phyloP scores from a whole-genome alignment of 352 stramenopile genomes.

The Globisporangium solare region DNA sequence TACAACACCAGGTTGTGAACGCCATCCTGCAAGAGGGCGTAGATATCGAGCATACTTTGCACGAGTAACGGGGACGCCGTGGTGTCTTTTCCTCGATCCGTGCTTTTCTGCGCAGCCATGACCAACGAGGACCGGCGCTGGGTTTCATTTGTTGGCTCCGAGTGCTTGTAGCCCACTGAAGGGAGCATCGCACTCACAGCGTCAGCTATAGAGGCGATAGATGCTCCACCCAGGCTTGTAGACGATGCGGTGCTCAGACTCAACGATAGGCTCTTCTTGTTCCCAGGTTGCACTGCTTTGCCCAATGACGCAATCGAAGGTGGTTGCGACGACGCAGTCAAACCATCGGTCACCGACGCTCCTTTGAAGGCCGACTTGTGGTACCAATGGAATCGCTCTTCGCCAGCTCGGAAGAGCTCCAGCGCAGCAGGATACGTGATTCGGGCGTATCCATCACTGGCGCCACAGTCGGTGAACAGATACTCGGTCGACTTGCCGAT shows the following conservation, averaged over 20 bases:
- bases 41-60: slow-evolving; percentile 51
- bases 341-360: slow-evolving; percentile 1
- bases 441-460: slow-evolving; percentile 33
- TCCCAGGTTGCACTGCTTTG: not conserved
- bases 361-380: slow-evolving; percentile 29
- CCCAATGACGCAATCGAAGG: slow-evolving; percentile 1
- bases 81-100: slow-evolving; percentile 25
- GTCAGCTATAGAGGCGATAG: not conserved
- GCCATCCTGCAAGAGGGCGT: slow-evolving; percentile 42
- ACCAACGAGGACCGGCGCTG: slow-evolving; percentile 20
- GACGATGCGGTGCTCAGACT: not conserved
- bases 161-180: slow-evolving; percentile 1
- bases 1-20: slow-evolving; percentile 34
- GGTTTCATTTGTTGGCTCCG: slow-evolving; percentile 1
- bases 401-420: slow-evolving; percentile 38
- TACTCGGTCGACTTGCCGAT: slow-evolving; percentile 21
- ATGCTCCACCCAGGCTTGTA: not conserved
- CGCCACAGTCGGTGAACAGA: slow-evolving; percentile 42
- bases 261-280: not conserved
- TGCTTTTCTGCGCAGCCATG: slow-evolving; percentile 20
- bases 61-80: slow-evolving; percentile 21
- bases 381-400: slow-evolving; percentile 69
- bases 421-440: slow-evolving; percentile 23
- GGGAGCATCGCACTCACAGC: not conserved
- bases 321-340: not conserved